Base-by-base conservation (phyloP, 805 yeast species). In the Metschnikowia corniflorae region DNA sequence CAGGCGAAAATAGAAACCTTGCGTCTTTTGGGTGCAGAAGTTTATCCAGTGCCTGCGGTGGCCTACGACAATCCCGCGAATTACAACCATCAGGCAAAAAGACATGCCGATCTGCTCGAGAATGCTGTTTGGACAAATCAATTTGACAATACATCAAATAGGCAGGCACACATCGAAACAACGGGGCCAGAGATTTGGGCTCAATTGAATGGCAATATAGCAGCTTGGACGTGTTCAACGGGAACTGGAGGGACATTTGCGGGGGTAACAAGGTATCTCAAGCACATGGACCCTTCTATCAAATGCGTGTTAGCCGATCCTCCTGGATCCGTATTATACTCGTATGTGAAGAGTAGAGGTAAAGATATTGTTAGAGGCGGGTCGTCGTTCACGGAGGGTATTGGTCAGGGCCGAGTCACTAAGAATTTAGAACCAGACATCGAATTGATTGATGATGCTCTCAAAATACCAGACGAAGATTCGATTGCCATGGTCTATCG, bases 221-320 rank as follows among this genome's bases (percentile, higher is more conserved):
- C 82, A 52, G 95, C 84, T 0, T 87, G 86, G 70, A 85, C 95
- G 6, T 86, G 95, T 55, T 78, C 94, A 10, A 83, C 95, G 7
- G 96, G 96, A 26, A 86, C 96, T 1, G 96, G 95, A 26, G 96
- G 96, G 20, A 85, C 96, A 2, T 78, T 85, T 60, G 86, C 96
- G 2, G 97, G 97, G 32, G 72, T 77, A 26, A 78, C 96, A 4
- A 72, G 89, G 39, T 88, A 77, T 58, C 70, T 89, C 49, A 85
- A 88, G 62, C 75, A 74, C 4, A 75, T 78, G 29, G 67, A 73
- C 46, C 84, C 86, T 14, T 57, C 63, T 13, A 78, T 79, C 31
- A 75, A 79, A 58, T 68, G 82, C 28, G 78, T 72, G 35, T 75
- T 86, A 41, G 95, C 97, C 1, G 97, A 89, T 60, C 96, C 97